A percentile compares a stretch with the other conserved stretches of the same genome.
These are phyloP conservation scores for Psidium friedrichsthalianum DNA, from an alignment of 345 rosid genomes.

Conservation along the genomic window DNA sequence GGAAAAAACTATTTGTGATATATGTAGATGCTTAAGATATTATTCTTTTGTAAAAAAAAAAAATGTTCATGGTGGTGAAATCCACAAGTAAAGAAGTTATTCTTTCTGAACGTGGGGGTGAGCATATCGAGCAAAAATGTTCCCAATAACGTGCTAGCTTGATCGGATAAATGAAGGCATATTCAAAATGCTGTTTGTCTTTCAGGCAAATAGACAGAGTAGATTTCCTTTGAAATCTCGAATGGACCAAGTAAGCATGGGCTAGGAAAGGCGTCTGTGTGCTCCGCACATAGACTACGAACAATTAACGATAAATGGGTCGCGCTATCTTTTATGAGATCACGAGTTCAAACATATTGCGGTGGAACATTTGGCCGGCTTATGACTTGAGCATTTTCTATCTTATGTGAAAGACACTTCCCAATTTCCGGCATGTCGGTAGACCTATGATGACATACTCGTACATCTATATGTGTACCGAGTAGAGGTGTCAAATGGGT, in stretches of 20 bases:
- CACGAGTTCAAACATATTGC: not conserved
- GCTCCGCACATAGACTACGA: not conserved
- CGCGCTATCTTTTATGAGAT: not conserved
- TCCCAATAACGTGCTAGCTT: too few species aligned
- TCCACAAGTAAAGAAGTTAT: not conserved
- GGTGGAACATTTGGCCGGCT: not conserved
- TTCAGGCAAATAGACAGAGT: not conserved
- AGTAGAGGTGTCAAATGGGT: too few species aligned
- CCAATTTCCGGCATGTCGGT: accelerated
- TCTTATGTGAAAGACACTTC: not conserved
- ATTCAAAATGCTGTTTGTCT: not conserved
- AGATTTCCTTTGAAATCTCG: not conserved
- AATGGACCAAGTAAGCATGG: not conserved
- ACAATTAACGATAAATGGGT: not conserved
- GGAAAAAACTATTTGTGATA: not conserved
- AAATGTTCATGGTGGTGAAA: not conserved
- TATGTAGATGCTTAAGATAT: not conserved
- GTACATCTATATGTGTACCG: not conserved
- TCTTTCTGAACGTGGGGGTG: too few species aligned
- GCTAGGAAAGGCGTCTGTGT: not conserved
- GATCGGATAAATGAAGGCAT: not conserved
- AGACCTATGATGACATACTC: not conserved
- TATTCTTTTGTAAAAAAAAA: not conserved
- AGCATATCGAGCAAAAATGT: too few species aligned
- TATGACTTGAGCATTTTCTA: not conserved